Evolutionary conservation across 1,139 yeast species (phyloP), one percentile per base, ranked within the genome.

Genomic region (Yamadazyma spencermartinsiae): DNA sequence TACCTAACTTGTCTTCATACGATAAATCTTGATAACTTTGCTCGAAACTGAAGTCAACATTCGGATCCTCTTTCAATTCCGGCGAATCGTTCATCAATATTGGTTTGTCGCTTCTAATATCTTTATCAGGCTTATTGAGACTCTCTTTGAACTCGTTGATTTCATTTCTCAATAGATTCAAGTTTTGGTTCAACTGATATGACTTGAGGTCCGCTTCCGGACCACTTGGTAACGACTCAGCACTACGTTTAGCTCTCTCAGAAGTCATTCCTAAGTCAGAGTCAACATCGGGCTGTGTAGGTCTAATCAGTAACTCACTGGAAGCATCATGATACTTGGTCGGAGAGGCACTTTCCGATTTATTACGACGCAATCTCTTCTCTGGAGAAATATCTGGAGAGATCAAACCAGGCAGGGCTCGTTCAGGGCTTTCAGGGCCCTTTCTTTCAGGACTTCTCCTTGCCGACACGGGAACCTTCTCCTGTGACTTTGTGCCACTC

Each of bases 111-210:
- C 30, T 37, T 13, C 33, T 34, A 3, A 17, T 30, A 7, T 16
- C 25, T 12, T 42, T 33, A 14, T 66, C 72, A 12, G 50, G 48
- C 35, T 55, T 60, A 33, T 60, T 60, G 46, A 71, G 58, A 41
- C 72, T 68, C 40, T 72, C 76, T 40, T 71, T 72, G 44, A 72
- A 72, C 40, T 72, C 76, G 45, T 71, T 71, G 41, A 72, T 69
- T 49, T 72, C 78, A 18, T 62, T 57, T 38, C 76, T 52, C 39
- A 72, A 60, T 39, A 70, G 49, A 43, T 71, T 73, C 42, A 72
- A 60, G 43, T 71, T 70, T 38, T 69, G 73, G 42, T 69, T 69
- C 51, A 72, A 56, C 38, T 68, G 68, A 33, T 38, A 36, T 3
- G 53, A 43, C 40, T 65, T 65, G 18, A 33, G 43, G 30, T 55